Conservation (phyloP, 2,329 filamentous ascomycete genomes). For the Macroventuria anomochaeta region DNA sequence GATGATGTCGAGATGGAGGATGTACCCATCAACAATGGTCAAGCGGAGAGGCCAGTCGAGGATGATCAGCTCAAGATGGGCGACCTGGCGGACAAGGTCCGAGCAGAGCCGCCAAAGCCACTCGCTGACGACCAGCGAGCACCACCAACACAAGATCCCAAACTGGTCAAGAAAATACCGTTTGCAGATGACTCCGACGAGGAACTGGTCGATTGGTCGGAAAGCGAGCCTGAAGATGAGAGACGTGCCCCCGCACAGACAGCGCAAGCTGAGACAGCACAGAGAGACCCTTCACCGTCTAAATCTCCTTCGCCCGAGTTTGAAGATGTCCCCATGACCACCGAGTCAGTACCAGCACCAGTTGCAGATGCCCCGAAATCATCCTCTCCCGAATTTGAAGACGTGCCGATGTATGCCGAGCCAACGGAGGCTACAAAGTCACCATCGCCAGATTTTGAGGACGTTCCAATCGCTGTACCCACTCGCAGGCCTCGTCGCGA, state of each 20-base stretch:
- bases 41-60: slow-evolving; percentile 36
- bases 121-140: slow-evolving; percentile 26
- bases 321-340: slow-evolving; percentile 54
- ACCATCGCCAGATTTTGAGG: slow-evolving; percentile 59
- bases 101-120: slow-evolving; percentile 50
- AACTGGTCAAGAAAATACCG: slow-evolving; percentile 25
- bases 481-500: slow-evolving; percentile 24
- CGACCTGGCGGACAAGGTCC: slow-evolving; percentile 53
- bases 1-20: slow-evolving; percentile 49
- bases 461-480: slow-evolving; percentile 48
- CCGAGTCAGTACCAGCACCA: slow-evolving; percentile 1
- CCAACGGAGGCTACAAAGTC: slow-evolving; percentile 40
- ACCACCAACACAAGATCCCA: slow-evolving; percentile 30
- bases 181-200: slow-evolving; percentile 47
- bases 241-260: slow-evolving; percentile 3
- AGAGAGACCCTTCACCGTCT: not conserved
- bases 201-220: slow-evolving; percentile 59
- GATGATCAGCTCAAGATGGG: slow-evolving; percentile 49
- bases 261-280: not conserved
- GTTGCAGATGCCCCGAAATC: slow-evolving; percentile 44
- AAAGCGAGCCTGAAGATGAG: slow-evolving; percentile 55
- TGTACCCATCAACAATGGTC: slow-evolving; percentile 20
- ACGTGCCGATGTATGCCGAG: slow-evolving; percentile 48
- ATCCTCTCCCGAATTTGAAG: slow-evolving; percentile 59
- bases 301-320: slow-evolving; percentile 58